A percentile compares a stretch with the other conserved stretches of the same genome.
These are phyloP conservation scores for Aegilops speltoides DNA, from an alignment of 176 grass and related monocot species.

Conservation along the genomic window DNA sequence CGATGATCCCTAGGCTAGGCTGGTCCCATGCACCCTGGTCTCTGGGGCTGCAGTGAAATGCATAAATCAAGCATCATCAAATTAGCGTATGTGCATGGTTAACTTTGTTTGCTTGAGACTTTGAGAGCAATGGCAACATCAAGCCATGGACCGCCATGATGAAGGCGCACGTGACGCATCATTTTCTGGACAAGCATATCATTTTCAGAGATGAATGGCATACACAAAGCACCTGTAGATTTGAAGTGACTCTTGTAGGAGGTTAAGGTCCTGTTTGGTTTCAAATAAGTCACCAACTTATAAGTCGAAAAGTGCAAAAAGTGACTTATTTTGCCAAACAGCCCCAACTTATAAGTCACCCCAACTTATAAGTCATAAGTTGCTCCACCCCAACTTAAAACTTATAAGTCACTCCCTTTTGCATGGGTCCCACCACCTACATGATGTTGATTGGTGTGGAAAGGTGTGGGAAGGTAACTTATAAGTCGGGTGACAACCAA, in stretches of 20 bases:
- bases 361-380: no score
- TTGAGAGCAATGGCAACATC: conserved; percentile 4
- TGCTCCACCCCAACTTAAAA: no score
- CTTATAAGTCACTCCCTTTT: no score
- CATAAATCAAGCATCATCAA: not conserved
- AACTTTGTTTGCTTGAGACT: not conserved
- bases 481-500: no score
- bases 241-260: conserved; percentile 1
- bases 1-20: not conserved
- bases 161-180: conserved; percentile 21
- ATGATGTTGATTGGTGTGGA: no score
- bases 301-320: no score
- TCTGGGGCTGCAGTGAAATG: conserved; percentile 8
- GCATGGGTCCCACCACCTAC: no score
- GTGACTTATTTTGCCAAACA: no score
- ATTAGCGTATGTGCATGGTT: conserved; percentile 4
- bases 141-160: conserved; percentile 33
- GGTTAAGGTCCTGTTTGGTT: not conserved
- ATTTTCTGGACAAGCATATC: conserved; percentile 34
- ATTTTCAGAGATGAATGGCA: conserved; percentile 31
- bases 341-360: no score
- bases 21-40: conserved; percentile 9
- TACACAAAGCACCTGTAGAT: conserved; percentile 15
- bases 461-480: no score
- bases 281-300: no score